Evolutionary conservation across 1,284 basidiomycete genomes (phyloP).

Genomic region (Abortiporus biennis): DNA sequence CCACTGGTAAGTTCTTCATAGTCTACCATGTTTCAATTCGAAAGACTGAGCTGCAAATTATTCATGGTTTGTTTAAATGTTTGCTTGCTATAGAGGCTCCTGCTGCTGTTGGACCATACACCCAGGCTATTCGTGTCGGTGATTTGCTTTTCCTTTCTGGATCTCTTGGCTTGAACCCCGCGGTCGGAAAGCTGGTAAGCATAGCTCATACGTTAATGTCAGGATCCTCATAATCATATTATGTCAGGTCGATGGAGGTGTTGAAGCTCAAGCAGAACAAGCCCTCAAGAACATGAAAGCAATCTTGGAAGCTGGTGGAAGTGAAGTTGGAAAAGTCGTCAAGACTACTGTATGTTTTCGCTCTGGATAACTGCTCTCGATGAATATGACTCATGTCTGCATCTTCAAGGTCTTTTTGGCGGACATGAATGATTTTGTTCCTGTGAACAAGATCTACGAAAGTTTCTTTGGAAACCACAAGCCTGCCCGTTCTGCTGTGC

Average conservation of each 20-base stretch:
- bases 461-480: conserved; percentile 86
- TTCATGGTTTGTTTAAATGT: not conserved
- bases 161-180: conserved; percentile 82
- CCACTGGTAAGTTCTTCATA: conserved; percentile 32
- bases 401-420: conserved; percentile 89
- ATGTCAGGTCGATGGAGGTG: conserved; percentile 49
- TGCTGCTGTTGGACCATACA: conserved; percentile 86
- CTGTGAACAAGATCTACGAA: conserved; percentile 78
- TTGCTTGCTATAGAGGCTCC: conserved; percentile 64
- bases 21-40: not conserved
- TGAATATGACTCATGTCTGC: not conserved
- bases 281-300: conserved; percentile 84
- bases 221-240: not conserved
- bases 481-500: conserved; percentile 88
- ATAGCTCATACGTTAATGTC: conserved; percentile 1
- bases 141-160: conserved; percentile 89
- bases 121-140: conserved; percentile 83
- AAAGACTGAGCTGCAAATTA: not conserved
- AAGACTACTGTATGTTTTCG: conserved; percentile 71
- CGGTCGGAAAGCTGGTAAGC: conserved; percentile 64
- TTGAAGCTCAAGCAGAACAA: conserved; percentile 82
- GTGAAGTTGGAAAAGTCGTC: conserved; percentile 70
- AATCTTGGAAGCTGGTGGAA: conserved; percentile 80
- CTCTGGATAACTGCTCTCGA: conserved; percentile 3
- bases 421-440: conserved; percentile 85